phyloP scores from a whole-genome alignment of 140 eudicot species.

The Flaveria floridana region DNA sequence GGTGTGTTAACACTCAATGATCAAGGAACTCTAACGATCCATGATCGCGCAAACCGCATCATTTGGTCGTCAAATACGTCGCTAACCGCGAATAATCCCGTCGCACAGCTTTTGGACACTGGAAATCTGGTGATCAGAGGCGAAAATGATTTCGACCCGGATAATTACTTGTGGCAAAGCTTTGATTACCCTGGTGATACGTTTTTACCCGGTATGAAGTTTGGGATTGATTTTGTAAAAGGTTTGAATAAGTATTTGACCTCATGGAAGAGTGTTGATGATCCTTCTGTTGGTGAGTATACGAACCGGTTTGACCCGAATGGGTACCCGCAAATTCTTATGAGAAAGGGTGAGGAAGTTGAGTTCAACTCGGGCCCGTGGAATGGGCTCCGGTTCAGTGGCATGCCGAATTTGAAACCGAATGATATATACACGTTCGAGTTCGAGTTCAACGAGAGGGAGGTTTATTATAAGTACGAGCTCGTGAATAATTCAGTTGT shows the following conservation, averaged over 20 bases:
- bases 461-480: constrained; percentile 46
- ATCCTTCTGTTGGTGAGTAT: constrained; percentile 44
- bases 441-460: constrained; percentile 36
- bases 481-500: constrained; percentile 31
- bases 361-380: constrained; percentile 41
- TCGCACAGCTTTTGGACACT: constrained; percentile 41
- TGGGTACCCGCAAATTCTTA: constrained; percentile 49
- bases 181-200: constrained; percentile 46
- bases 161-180: constrained; percentile 47
- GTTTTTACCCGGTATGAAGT: constrained; percentile 42
- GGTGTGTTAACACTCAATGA: constrained; percentile 29
- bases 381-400: constrained; percentile 50
- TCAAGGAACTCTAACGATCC: constrained; percentile 31
- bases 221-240: constrained; percentile 36
- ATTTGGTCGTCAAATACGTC: constrained; percentile 48
- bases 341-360: constrained; percentile 34
- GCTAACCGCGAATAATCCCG: constrained; percentile 34
- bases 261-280: constrained; percentile 41
- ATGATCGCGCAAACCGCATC: constrained; percentile 19
- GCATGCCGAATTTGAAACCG: constrained; percentile 41
- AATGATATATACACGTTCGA: constrained; percentile 43
- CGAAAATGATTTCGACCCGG: constrained; percentile 20
- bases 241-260: constrained; percentile 35
- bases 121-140: constrained; percentile 41
- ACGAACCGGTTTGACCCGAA: constrained; percentile 39